Evolutionary conservation across 352 stramenopile genomes (phyloP), one percentile per base, ranked within the genome.

Genomic region (Hyaloperonospora arabidopsidis): DNA sequence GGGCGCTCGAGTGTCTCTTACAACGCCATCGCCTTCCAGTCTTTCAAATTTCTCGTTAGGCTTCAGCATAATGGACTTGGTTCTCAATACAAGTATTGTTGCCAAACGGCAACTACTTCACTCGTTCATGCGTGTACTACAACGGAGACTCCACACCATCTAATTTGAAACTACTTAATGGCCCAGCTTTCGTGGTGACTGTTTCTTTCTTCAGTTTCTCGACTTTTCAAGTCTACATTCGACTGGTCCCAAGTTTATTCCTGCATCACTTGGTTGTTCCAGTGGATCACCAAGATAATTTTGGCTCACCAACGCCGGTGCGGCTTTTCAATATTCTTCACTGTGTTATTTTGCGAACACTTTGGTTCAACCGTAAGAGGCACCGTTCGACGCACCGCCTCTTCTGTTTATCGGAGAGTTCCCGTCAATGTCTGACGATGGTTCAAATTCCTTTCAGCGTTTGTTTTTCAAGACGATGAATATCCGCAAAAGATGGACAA

Each of bases 91-190:
- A 60, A 60, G 13, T 54, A 49, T 19, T 1, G 36, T 4, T 54
- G 45, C 35, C 45, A 39, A 5, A 41, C 32, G 1, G 23, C 49
- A 5, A 43, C 29, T 14, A n/a, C n/a, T n/a, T n/a, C n/a, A 36
- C 7, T 59, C 43, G 41, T 52, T 39, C 23, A 59, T 25, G 35
- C 34, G 0, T 59, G 44, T 22, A 6, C 13, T 1, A 12, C 36
- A 5, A 0, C 36, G 7, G 35, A 59, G 44, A 44, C 28, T 0
- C 44, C 45, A 1, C 5, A 25, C 10, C 45, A 49, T 45, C 14
- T 59, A 13, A 15, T 53, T n/a, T 59, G 45, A 44, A 34, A 53
- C 10, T 59, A 44, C 45, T 12, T 34, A 18, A 43, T 44, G 6
- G 45, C 52, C 5, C 12, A 45, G 0, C 13, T 13, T 21, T n/a